Percentiles rank a stretch among this genome's conserved stretches.
phyloP scores from a whole-genome alignment of 2,329 filamentous ascomycete genomes.

The Monilinia vaccinii-corymbosi region DNA sequence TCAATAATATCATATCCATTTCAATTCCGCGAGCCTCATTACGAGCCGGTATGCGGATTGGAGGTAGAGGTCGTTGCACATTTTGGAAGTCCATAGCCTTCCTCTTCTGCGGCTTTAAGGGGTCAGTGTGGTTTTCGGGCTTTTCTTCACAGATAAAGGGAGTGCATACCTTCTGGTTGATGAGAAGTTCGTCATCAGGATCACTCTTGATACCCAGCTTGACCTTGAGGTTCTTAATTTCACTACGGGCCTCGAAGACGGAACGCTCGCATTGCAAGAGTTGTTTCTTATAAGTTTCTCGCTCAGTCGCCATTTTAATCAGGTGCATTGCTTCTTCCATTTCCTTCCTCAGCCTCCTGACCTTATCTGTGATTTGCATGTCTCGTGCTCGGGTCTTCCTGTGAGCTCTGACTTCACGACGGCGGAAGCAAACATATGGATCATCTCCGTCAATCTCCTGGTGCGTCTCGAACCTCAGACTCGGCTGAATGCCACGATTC shows the following conservation, averaged over 20 bases:
- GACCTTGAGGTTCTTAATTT: slow-evolving; percentile 81
- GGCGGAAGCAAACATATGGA: slow-evolving; percentile 95
- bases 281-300: slow-evolving; percentile 73
- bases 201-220: slow-evolving; percentile 83
- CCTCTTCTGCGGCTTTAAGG: slow-evolving; percentile 57
- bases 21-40: slow-evolving; percentile 64
- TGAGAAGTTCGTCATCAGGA: slow-evolving; percentile 68
- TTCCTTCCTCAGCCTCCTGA: slow-evolving; percentile 84
- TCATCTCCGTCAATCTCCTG: slow-evolving; percentile 92
- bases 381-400: slow-evolving; percentile 92
- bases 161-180: slow-evolving; percentile 77
- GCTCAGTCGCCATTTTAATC: slow-evolving; percentile 65
- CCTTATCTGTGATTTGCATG: slow-evolving; percentile 86
- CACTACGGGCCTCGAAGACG: slow-evolving; percentile 74
- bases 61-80: slow-evolving; percentile 51
- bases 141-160: slow-evolving; percentile 23
- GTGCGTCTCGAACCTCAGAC: slow-evolving; percentile 87
- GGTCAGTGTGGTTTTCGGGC: slow-evolving; percentile 6
- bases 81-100: slow-evolving; percentile 49
- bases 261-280: slow-evolving; percentile 64
- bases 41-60: slow-evolving; percentile 61
- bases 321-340: slow-evolving; percentile 81
- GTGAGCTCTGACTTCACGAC: slow-evolving; percentile 86
- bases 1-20: slow-evolving; percentile 66
- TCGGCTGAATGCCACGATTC: slow-evolving; percentile 66